Evolutionary conservation across 192 early-diverging fungal species (phyloP), one percentile per base, ranked within the genome.

Genomic region (Jimgerdemannia flammicorona): DNA sequence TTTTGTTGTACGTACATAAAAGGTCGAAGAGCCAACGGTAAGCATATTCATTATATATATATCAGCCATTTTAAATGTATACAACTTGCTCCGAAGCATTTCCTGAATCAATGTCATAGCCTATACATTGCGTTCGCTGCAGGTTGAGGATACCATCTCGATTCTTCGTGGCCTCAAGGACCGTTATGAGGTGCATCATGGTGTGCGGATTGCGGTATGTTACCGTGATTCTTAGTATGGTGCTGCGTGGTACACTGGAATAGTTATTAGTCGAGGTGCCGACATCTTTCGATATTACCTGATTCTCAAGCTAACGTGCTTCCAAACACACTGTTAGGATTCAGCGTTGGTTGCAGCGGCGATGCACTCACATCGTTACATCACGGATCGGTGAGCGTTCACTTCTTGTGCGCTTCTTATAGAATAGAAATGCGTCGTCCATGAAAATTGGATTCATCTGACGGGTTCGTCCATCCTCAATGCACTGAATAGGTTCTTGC

Each of bases 181-280:
- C 54, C 87, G 89, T 17, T 95, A 93, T 79, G 93, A 95, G 75
- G 90, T 95, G 29, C 91, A 94, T 75, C 92, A 95, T 72, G 93
- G 92, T 75, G 91, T 95, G 3, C 87, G 89, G 70, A 93, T 95
- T 68, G 85, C 89, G 3, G 78, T 79, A 79, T 29, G 29, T 29
- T 29, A 29, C 29, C 29, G 29, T 29, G 29, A 29, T 29, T 29
- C 29, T 29, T 0, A 29, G 29, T 29, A 29, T 29, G 29, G 29
- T 29, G 29, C 29, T 29, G 29, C 29, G 29, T 29, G 29, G 29
- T 29, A 29, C 29, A 29, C 29, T 29, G 29, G 29, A 29, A 29
- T 29, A 29, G 0, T 29, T 29, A 29, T 29, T 29, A 29, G 29
- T 29, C 29, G 29, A 29, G 29, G 29, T 1, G 29, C 29, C 29